Base-by-base conservation (phyloP, 768 basidiomycete species). In the Filobasidium floriforme region DNA sequence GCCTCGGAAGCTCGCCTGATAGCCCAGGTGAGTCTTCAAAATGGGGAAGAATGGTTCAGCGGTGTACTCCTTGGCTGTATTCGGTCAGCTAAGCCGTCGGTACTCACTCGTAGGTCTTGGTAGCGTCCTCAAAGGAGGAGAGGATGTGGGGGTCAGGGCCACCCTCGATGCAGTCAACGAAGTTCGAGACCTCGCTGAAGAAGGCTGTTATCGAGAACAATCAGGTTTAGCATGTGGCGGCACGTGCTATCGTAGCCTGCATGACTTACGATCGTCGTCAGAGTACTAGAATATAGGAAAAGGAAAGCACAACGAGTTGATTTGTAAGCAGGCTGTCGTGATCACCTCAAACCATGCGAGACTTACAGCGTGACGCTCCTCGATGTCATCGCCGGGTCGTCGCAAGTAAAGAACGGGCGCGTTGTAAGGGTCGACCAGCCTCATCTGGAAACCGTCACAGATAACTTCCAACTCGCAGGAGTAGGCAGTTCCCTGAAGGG, bases 391-490 rank as follows among this genome's bases (percentile, higher is more conserved):
- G 75, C 75, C 72, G 9, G 78, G 75, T 69, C 73, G 62, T 51
- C 94, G 89, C 70, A 97, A 83, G 75, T 88, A 87, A 41, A 98
- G 85, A 7, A 89, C 83, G 7, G 94, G 94, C 72, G 88, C 85
- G 64, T 93, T 90, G 80, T 98, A 98, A 19, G 94, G 93, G 80
- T 98, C 90, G 24, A 81, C 80, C 15, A 81, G 74, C 60, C 73
- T 67, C 68, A 77, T 75, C 69, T 75, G 85, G 81, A 91, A 96
- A 9, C 94, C 94, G 76, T 98, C 94, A 51, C 90, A 90, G 79
- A 88, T 90, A 49, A 94, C 87, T 76, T 94, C 92, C 49, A 97
- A 82, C 81, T 94, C 92, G 76, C 92, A 96, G 73, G 90, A 90
- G 80, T 97, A 98, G 76, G 92, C 86, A 70, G 82, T 85, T 60